Percentiles rank a stretch among this genome's conserved stretches.
Evolutionary conservation across 2,329 filamentous ascomycete species (phyloP).

Genomic region (Fusarium aywerte): DNA sequence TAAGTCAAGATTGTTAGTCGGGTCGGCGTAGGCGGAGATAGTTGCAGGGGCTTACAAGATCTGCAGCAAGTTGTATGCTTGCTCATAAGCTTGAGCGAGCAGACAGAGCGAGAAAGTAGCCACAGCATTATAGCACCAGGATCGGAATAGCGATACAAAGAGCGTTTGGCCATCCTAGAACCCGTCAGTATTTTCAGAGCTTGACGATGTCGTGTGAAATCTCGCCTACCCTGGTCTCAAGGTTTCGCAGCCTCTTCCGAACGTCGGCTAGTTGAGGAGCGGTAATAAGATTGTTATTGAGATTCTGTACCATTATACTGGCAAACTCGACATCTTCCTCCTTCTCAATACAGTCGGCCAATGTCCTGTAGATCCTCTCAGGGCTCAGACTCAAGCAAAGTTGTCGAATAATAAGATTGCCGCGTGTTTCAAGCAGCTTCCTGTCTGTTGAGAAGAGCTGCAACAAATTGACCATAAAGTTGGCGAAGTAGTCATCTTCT

Average conservation of each 20-base stretch:
- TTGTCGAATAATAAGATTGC: constrained; percentile 96
- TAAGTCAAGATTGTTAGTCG: constrained; percentile 51
- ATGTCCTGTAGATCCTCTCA: constrained; percentile 92
- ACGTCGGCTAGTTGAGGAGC: constrained; percentile 93
- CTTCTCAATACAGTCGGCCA: constrained; percentile 96
- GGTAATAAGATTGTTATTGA: constrained; percentile 99
- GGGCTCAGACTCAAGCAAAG: constrained; percentile 92
- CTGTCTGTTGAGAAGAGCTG: constrained; percentile 96
- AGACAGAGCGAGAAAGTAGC: constrained; percentile 96
- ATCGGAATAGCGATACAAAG: constrained; percentile 92
- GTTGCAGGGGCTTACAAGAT: constrained; percentile 76
- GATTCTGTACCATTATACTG: constrained; percentile 98
- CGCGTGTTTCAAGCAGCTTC: constrained; percentile 87
- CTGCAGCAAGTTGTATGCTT: constrained; percentile 94
- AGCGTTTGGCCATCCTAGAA: constrained; percentile 88
- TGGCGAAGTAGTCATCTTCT: constrained; percentile 96
- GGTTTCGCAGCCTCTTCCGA: constrained; percentile 86
- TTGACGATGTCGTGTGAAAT: too few species aligned
- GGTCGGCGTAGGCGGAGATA: neutral
- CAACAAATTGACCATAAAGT: constrained; percentile 96
- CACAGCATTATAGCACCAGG: constrained; percentile 98
- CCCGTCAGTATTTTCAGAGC: constrained; percentile 10
- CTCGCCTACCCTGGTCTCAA: constrained; percentile 78
- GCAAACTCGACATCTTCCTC: constrained; percentile 99
- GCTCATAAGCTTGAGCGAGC: constrained; percentile 96